Conservation (phyloP, 2,329 filamentous ascomycete genomes). For the Talaromyces sp. region DNA sequence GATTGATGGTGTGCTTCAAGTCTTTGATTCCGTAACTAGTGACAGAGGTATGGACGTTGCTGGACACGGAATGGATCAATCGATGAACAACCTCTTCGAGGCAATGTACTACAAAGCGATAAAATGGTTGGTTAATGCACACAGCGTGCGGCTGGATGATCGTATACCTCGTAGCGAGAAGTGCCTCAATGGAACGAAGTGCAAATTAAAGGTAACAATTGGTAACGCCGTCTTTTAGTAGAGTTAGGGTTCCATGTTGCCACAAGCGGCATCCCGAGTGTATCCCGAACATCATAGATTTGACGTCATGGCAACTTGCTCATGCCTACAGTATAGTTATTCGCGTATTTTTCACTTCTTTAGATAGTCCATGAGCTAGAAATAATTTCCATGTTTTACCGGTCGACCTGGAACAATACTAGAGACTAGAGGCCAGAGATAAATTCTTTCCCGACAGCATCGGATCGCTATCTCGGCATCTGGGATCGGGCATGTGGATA, state of each 20-base stretch:
- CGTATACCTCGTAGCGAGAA: neutral
- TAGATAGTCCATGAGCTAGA: neutral
- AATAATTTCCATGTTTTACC: neutral
- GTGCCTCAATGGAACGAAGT: too few species aligned
- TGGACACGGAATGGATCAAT: constrained; percentile 15
- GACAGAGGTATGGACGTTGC: constrained; percentile 23
- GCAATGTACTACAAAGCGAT: too few species aligned
- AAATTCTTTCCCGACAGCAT: neutral
- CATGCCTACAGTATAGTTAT: neutral
- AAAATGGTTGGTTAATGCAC: neutral
- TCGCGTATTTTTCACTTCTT: neutral
- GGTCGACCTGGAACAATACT: too few species aligned
- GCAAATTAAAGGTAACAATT: too few species aligned
- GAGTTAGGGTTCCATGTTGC: neutral
- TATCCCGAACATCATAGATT: neutral
- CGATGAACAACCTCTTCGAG: neutral
- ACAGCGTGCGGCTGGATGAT: neutral
- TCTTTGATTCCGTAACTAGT: constrained; percentile 36
- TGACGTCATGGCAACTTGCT: neutral
- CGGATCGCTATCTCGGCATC: neutral
- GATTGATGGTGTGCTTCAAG: constrained; percentile 45
- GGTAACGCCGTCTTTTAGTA: neutral
- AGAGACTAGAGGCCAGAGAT: neutral
- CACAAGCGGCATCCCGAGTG: neutral
- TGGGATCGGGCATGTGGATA: neutral